Evolutionary conservation across 176 grass and related monocot genomes (phyloP).

Genomic region (Cenchrus fungigraminus): DNA sequence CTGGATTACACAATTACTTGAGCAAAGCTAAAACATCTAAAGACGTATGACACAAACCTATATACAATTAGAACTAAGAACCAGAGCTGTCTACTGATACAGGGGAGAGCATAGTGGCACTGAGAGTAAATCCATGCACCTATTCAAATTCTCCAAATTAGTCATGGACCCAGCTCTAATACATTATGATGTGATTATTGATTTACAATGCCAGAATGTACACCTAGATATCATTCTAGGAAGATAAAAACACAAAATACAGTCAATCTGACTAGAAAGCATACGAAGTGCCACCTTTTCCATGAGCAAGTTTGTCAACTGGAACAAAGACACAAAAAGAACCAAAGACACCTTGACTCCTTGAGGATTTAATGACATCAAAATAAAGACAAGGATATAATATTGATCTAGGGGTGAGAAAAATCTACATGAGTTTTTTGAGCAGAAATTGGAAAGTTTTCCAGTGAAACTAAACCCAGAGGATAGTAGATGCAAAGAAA

Average conservation of each 20-base stretch:
- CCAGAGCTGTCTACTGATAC: background rate
- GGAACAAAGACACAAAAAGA: background rate
- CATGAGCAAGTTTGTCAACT: background rate
- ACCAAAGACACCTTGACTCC: slow-evolving; percentile 3
- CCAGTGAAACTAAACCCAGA: slow-evolving; percentile 1
- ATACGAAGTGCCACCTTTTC: background rate
- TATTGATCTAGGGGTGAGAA: background rate
- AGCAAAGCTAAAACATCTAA: slow-evolving; percentile 13
- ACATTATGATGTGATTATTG: background rate
- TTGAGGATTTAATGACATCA: background rate
- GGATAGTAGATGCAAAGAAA: slow-evolving; percentile 8
- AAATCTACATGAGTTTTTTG: background rate
- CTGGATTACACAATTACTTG: background rate
- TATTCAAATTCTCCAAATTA: background rate
- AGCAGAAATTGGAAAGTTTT: background rate
- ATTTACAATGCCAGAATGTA: slow-evolving; percentile 17
- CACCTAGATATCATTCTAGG: slow-evolving; percentile 14
- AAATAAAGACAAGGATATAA: slow-evolving; percentile 21
- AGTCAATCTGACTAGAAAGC: background rate
- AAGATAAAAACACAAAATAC: slow-evolving; percentile 23
- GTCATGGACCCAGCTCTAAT: background rate
- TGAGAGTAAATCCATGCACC: background rate
- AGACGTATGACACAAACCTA: slow-evolving; percentile 18
- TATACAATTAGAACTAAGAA: background rate
- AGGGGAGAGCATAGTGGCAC: slow-evolving; percentile 12